Conservation (phyloP, 2,329 filamentous ascomycete species). For the Colletotrichum tanaceti region DNA sequence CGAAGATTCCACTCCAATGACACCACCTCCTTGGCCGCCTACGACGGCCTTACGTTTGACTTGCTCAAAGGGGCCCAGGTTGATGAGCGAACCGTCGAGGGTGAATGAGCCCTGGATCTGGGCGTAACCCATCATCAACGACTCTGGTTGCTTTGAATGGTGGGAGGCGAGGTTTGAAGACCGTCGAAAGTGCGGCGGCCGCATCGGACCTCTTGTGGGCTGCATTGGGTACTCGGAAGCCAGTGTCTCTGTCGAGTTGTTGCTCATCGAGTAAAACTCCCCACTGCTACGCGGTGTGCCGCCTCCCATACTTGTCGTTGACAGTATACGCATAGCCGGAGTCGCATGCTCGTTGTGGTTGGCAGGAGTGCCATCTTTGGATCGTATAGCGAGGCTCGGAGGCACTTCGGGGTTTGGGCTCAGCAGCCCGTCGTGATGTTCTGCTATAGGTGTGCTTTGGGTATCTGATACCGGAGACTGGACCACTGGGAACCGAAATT, state of each 20-base stretch:
- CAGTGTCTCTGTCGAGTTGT: constrained; percentile 93
- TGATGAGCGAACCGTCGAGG: constrained; percentile 90
- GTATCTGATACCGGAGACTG: constrained; percentile 55
- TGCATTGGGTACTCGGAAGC: constrained; percentile 83
- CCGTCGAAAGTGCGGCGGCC: constrained; percentile 59
- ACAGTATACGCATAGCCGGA: constrained; percentile 76
- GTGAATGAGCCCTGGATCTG: constrained; percentile 94
- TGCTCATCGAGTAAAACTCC: constrained; percentile 95
- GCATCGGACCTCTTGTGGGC: constrained; percentile 50
- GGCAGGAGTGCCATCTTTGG: constrained; percentile 59
- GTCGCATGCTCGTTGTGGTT: constrained; percentile 67
- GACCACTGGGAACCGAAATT: constrained; percentile 68
- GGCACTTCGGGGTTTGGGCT: constrained; percentile 51
- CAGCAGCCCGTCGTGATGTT: constrained; percentile 53
- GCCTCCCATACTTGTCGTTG: constrained; percentile 78
- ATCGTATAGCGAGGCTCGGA: constrained; percentile 51
- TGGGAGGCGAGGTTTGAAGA: constrained; percentile 57
- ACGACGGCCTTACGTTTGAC: constrained; percentile 95
- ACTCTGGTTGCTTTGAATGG: constrained; percentile 71
- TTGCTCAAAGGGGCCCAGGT: constrained; percentile 90
- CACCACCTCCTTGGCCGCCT: constrained; percentile 86
- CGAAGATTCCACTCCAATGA: constrained; percentile 79
- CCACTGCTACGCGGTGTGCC: constrained; percentile 90
- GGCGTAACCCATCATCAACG: constrained; percentile 97
- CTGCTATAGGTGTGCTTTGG: constrained; percentile 45